Base-by-base conservation (phyloP, 2,329 filamentous ascomycete species). In the Claviceps purpurea region DNA sequence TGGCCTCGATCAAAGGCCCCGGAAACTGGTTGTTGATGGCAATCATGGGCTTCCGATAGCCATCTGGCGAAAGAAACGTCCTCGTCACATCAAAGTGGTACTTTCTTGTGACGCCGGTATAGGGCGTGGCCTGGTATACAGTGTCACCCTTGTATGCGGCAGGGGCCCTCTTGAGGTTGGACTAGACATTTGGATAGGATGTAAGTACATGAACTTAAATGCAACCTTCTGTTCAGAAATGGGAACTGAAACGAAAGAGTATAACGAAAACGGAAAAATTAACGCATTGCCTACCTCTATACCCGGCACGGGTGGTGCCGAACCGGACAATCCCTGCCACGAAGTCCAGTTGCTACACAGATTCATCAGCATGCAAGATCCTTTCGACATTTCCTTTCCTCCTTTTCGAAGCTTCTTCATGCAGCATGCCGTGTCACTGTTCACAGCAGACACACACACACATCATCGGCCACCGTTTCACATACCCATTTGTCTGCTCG, bases 11-110 rank as follows among this genome's bases (percentile, higher is more conserved):
- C 0, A 71, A 71, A 0, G 81, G 82, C 0, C 81, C 82, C 0
- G 81, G 81, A 54, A 80, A 75, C 47, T 73, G 68, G 5, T 74
- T 75, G 56, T 84, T 83, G 60, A 82, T 61, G 13, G 78, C 69
- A 60, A 71, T 67, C 16, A 47, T 30, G 45, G 45, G 30, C 45
- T 47, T 47, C 5, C n/a, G 26, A 11, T 37, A 50, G 14, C 49
- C 49, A 10, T 50, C 49, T 8, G 49, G 49, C 40, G 49, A 41
- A 16, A 50, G 38, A 10, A 30, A n/a, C 1, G 30, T 41, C 22
- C 41, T 43, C 16, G 49, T 42, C 39, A 50, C 41, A 10, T 50
- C 49, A 18, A 50, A 43, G 24, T 42, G 41, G n/a, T 50, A 50
- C 40, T 50, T 43, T 30, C 49, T 26, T 22, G 49, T 50, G 24